phyloP scores from a whole-genome alignment of 1,284 basidiomycete genomes.

The Ceratobasidium sp. region DNA sequence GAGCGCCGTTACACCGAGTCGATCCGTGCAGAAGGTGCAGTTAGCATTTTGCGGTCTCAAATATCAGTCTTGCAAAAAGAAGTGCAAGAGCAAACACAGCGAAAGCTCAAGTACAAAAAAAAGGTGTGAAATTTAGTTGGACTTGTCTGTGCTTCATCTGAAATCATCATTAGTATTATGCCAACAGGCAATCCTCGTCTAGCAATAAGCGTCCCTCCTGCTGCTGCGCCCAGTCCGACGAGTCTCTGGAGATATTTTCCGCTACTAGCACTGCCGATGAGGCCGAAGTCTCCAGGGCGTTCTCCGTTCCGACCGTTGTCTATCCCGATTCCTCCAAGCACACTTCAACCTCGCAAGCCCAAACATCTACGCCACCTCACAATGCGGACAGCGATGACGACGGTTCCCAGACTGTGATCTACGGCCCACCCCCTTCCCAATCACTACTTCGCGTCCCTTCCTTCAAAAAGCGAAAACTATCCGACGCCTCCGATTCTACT shows the following conservation, averaged over 20 bases:
- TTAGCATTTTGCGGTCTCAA: constrained; percentile 19
- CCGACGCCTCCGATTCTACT: constrained; percentile 11
- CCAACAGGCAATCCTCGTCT: constrained; percentile 13
- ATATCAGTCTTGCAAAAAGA: constrained; percentile 25
- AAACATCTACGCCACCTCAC: background rate
- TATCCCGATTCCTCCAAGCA: background rate
- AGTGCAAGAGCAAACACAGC: constrained; percentile 20
- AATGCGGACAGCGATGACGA: constrained; percentile 4
- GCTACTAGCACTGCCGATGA: constrained; percentile 31
- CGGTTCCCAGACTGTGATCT: constrained; percentile 18
- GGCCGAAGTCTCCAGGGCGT: constrained; percentile 23
- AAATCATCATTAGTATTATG: constrained; percentile 6
- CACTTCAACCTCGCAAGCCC: background rate
- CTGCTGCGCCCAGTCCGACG: constrained; percentile 8
- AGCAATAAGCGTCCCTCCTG: background rate
- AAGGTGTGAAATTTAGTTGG: background rate
- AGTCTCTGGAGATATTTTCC: constrained; percentile 15
- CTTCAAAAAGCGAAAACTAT: constrained; percentile 28
- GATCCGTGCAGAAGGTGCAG: constrained; percentile 21
- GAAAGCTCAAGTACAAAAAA: constrained; percentile 29
- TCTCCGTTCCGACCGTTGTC: background rate
- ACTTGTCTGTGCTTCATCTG: background rate
- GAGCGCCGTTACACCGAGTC: constrained; percentile 32
- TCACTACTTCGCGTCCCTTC: background rate
- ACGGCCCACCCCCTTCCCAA: constrained; percentile 18